These are phyloP conservation scores for Polytrichum formosum DNA, from an alignment of 225 moss, liverwort and hornwort species.

Conservation along the genomic window DNA sequence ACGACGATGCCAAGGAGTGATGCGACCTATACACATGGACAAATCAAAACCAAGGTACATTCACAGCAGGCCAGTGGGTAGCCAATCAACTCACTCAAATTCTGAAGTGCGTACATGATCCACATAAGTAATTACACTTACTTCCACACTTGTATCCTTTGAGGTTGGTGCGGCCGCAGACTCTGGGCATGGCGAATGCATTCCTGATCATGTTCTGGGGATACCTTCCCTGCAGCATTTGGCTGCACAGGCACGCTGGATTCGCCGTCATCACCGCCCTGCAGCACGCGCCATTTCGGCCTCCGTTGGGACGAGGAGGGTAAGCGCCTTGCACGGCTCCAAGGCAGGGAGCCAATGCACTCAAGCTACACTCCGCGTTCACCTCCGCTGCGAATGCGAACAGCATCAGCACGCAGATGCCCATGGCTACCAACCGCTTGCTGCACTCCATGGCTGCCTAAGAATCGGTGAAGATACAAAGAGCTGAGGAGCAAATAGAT, in stretches of 20 bases:
- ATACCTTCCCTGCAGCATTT: slow-evolving; percentile 17
- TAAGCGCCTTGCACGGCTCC: slow-evolving; percentile 24
- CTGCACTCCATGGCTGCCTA: neutral
- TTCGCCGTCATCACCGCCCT: slow-evolving; percentile 21
- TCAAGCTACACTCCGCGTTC: slow-evolving; percentile 16
- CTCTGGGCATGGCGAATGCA: slow-evolving; percentile 45
- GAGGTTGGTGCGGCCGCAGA: slow-evolving; percentile 35
- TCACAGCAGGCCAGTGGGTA: no score
- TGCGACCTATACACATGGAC: no score
- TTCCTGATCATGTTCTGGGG: slow-evolving; percentile 33
- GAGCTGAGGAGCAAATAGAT: no score
- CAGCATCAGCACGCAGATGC: slow-evolving; percentile 9
- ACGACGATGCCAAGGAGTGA: no score
- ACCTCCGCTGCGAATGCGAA: slow-evolving; percentile 12
- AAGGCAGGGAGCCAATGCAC: slow-evolving; percentile 18
- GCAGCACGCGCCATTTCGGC: slow-evolving; percentile 26
- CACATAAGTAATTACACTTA: neutral
- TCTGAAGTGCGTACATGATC: no score
- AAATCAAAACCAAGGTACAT: no score
- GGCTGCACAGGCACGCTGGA: slow-evolving; percentile 28
- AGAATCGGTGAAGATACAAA: no score
- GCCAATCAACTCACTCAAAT: no score
- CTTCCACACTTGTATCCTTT: slow-evolving; percentile 35
- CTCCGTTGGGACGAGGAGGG: slow-evolving; percentile 11
- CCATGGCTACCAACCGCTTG: neutral